phyloP scores from a whole-genome alignment of 2,329 filamentous ascomycete genomes.

The Didymella pinodella region DNA sequence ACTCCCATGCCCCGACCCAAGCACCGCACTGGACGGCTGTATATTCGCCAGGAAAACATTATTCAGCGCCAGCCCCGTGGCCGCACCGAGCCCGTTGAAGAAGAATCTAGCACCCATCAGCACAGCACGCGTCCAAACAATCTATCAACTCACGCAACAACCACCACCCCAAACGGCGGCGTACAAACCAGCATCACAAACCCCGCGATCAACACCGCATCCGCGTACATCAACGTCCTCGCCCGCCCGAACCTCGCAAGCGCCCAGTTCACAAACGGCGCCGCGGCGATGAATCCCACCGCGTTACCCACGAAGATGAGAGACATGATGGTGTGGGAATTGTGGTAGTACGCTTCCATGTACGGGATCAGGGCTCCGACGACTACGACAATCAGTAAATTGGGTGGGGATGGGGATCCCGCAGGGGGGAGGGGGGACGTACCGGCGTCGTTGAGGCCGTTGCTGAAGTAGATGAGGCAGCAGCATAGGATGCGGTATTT shows the following conservation, averaged over 20 bases:
- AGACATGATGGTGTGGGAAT: slow-evolving; percentile 80
- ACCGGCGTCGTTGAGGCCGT: slow-evolving; percentile 76
- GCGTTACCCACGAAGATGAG: slow-evolving; percentile 83
- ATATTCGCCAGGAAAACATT: slow-evolving; percentile 66
- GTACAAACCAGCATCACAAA: slow-evolving; percentile 72
- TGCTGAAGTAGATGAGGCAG: slow-evolving; percentile 71
- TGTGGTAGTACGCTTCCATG: slow-evolving; percentile 76
- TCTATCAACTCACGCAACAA: slow-evolving; percentile 54
- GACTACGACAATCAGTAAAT: slow-evolving; percentile 45
- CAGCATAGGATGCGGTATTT: slow-evolving; percentile 71
- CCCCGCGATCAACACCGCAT: slow-evolving; percentile 64
- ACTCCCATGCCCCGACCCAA: slow-evolving; percentile 71
- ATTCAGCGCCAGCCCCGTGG: slow-evolving; percentile 62
- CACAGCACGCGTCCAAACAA: not conserved
- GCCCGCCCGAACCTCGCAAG: slow-evolving; percentile 70
- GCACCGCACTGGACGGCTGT: slow-evolving; percentile 59
- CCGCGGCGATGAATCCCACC: slow-evolving; percentile 76
- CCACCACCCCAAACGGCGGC: slow-evolving; percentile 74
- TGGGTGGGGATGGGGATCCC: no score
- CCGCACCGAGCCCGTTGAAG: slow-evolving; percentile 65
- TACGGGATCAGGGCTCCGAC: slow-evolving; percentile 83
- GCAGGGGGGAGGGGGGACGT: slow-evolving; percentile 19
- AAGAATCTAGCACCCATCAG: slow-evolving; percentile 64
- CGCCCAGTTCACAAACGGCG: slow-evolving; percentile 72
- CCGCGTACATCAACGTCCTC: slow-evolving; percentile 67